Base-by-base conservation (phyloP, 192 early-diverging fungal species). In the Entomortierella lignicola region DNA sequence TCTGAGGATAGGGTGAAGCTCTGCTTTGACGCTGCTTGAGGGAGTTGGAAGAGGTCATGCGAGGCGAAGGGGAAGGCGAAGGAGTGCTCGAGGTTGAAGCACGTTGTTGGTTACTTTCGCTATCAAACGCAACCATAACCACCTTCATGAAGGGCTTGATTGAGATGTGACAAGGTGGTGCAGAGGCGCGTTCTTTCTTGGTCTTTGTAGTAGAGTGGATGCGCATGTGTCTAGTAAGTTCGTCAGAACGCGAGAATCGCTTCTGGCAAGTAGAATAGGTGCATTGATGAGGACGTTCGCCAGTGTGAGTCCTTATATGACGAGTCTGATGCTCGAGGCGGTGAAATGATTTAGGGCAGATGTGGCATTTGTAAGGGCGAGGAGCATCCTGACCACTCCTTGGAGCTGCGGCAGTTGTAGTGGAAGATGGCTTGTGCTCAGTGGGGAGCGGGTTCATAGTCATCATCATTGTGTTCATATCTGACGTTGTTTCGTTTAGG, bases 291-390 rank as follows among this genome's bases (percentile, higher is more conserved):
- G 96, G 96, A 70, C 92, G 94, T 64, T 90, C 90, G 37, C 94
- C 93, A 2, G 94, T 96, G 74, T 98, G 96, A 18, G 93, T 93
- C 47, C 94, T 89, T 64, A 92, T 88, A 70, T 97, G 95, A 55
- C 95, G 94, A 34, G 89, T 91, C 68, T 96, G 89, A 69, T 97
- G 94, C 72, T 96, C 94, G 20, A 91, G 83, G 25, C 95, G 90
- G 68, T 91, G 89, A 82, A 97, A 97, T 34, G 87, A 81, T 34
- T 89, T 88, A 32, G 83, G 84, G 61, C 92, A 94, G 82, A 86
- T 87, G 52, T 88, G 85, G 69, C 84, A 87, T 70, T 86, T 83
- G 72, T 86, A 88, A 29, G 90, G 89, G 50, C 91, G 88, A 59
- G 83, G 30, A 30, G 69, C 65, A 81, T 86, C 64, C 39, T 79